phyloP scores from a whole-genome alignment of 352 stramenopile genomes.

The Plasmopara viticola region DNA sequence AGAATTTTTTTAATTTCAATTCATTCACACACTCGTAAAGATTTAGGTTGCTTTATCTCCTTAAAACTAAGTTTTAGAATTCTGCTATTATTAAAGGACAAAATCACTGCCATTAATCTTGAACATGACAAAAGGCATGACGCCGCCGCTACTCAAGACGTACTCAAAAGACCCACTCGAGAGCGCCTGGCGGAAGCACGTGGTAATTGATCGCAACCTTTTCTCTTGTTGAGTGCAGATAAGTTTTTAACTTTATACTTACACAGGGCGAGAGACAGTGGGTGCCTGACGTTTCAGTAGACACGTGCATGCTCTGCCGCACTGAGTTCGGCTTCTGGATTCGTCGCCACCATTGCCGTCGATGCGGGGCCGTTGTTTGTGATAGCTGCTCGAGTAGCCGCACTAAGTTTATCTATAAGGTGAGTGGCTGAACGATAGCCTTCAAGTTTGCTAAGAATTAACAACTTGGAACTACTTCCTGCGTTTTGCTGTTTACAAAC shows the following conservation, averaged over 20 bases:
- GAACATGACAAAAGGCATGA: slow-evolving; percentile 7
- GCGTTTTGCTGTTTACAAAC: not conserved
- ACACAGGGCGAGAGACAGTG: slow-evolving; percentile 73
- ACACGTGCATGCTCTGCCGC: slow-evolving; percentile 79
- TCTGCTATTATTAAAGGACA: too few relatives aligned
- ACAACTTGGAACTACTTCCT: not conserved
- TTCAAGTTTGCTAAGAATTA: not conserved
- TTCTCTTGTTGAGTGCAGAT: slow-evolving; percentile 1
- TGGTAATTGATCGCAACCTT: slow-evolving; percentile 30
- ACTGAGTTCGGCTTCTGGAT: slow-evolving; percentile 82
- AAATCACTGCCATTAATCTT: too few relatives aligned
- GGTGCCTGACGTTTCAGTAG: slow-evolving; percentile 75
- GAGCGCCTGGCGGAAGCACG: slow-evolving; percentile 82
- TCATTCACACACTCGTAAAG: too few relatives aligned
- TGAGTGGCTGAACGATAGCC: slow-evolving; percentile 8
- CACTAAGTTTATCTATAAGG: slow-evolving; percentile 85
- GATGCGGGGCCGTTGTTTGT: slow-evolving; percentile 80
- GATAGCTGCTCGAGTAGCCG: slow-evolving; percentile 69
- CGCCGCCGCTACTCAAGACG: slow-evolving; percentile 57
- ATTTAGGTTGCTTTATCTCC: too few relatives aligned
- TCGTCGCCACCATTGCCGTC: slow-evolving; percentile 84
- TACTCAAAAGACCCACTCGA: slow-evolving; percentile 79
- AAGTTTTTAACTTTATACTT: slow-evolving; percentile 1
- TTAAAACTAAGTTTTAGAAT: not conserved
- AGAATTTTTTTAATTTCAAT: too few relatives aligned